These are phyloP conservation scores for Yamadazyma kitorensis DNA, from an alignment of 805 yeast species.

Conservation along the genomic window DNA sequence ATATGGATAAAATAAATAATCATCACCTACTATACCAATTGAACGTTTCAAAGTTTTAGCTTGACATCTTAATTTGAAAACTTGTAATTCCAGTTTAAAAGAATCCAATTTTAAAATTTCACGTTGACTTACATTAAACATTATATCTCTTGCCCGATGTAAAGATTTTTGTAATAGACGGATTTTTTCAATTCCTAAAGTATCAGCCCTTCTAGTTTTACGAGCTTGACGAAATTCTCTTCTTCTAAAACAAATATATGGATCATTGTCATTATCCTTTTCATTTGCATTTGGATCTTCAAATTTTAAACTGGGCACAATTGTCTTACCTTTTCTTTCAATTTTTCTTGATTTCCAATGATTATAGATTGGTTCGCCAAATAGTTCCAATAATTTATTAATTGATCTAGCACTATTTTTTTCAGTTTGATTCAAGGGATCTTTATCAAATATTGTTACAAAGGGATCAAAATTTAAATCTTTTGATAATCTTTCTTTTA, in stretches of 20 bases:
- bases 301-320: slow-evolving; percentile 74
- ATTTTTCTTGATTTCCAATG: slow-evolving; percentile 82
- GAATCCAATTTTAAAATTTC: slow-evolving; percentile 63
- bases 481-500: slow-evolving; percentile 55
- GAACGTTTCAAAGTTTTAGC: slow-evolving; percentile 74
- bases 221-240: slow-evolving; percentile 94
- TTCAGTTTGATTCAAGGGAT: slow-evolving; percentile 20
- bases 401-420: slow-evolving; percentile 39
- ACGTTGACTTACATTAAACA: slow-evolving; percentile 69
- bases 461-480: slow-evolving; percentile 56
- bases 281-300: slow-evolving; percentile 75
- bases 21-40: slow-evolving; percentile 77
- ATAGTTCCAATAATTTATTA: slow-evolving; percentile 46
- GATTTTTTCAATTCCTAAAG: slow-evolving; percentile 82
- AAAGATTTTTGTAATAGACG: slow-evolving; percentile 72
- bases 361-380: slow-evolving; percentile 67
- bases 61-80: slow-evolving; percentile 70
- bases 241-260: slow-evolving; percentile 92
- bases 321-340: slow-evolving; percentile 61
- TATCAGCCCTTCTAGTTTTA: slow-evolving; percentile 92
- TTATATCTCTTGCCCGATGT: slow-evolving; percentile 67
- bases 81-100: slow-evolving; percentile 57
- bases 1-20: slow-evolving; percentile 75
- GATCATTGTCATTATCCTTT: slow-evolving; percentile 85
- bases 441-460: slow-evolving; percentile 56